These are phyloP conservation scores for Ricinus communis DNA, from an alignment of 345 rosid species.

Conservation along the genomic window DNA sequence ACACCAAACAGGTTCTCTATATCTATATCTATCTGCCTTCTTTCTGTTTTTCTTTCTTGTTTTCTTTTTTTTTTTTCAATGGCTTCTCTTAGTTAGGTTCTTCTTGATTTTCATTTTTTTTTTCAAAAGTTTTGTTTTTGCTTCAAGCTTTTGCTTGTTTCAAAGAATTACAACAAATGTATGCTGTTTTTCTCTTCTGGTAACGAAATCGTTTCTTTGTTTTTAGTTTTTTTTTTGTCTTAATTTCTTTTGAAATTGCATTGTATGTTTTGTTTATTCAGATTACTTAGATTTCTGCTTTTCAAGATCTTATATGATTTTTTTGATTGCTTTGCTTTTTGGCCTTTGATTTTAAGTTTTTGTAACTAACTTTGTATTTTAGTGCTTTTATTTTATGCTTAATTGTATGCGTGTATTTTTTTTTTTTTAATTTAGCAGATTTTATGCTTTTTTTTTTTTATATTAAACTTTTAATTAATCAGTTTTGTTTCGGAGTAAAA, in stretches of 20 bases:
- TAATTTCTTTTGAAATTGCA: neutral
- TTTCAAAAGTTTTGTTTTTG: too few relatives aligned
- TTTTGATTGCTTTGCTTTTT: neutral
- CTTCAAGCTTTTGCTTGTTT: too few relatives aligned
- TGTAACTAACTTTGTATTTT: neutral
- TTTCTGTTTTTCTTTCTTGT: neutral
- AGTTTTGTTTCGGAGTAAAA: neutral
- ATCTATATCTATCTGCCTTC: neutral
- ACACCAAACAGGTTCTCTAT: slow-evolving; percentile 5
- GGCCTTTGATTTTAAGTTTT: too few relatives aligned
- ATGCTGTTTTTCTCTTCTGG: too few relatives aligned
- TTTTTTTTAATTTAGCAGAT: neutral
- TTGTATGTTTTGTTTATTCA: neutral
- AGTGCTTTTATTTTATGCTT: too few relatives aligned
- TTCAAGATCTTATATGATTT: neutral
- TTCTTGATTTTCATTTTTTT: too few relatives aligned
- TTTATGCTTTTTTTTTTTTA: neutral
- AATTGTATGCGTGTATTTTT: neutral
- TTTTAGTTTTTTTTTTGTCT: neutral
- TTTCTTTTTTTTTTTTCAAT: neutral
- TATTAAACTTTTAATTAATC: neutral
- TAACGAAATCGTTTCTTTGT: neutral
- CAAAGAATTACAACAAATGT: too few relatives aligned
- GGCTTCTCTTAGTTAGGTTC: neutral
- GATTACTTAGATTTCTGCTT: neutral